Conservation (phyloP, 441 rosid genomes). For the Pelargonium cotyledonis region DNA sequence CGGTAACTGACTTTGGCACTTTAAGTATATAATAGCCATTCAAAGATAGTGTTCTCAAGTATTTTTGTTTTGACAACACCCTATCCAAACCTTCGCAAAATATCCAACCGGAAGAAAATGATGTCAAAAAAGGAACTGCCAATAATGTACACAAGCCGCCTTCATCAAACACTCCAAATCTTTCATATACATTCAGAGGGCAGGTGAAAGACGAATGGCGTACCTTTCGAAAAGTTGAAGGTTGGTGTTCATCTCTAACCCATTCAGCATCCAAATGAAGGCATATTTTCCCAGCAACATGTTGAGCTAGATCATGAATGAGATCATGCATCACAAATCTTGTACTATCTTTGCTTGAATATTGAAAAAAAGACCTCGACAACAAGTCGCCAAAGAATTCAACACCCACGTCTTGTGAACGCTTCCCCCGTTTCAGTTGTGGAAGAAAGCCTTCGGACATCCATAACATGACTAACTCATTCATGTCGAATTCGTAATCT, state of each 20-base stretch:
- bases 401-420: not conserved
- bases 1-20: not conserved
- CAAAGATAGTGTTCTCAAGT: slow-evolving; percentile 9
- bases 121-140: too few species aligned
- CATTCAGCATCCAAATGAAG: not conserved
- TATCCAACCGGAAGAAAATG: too few species aligned
- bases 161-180: not conserved
- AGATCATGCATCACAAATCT: slow-evolving; percentile 16
- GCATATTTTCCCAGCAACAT: not conserved
- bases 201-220: not conserved
- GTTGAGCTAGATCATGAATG: slow-evolving; percentile 15
- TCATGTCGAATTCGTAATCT: not conserved
- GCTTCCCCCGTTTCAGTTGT: not conserved
- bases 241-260: not conserved
- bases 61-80: not conserved
- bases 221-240: not conserved
- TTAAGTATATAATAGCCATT: too few species aligned
- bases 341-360: not conserved
- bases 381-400: not conserved
- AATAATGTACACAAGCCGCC: not conserved
- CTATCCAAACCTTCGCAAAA: too few species aligned
- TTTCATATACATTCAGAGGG: not conserved
- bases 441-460: slow-evolving; percentile 15
- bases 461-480: slow-evolving; percentile 4
- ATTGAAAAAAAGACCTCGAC: slow-evolving; percentile 10